Evolutionary conservation across 176 grass and related monocot genomes (phyloP), one percentile per base, ranked within the genome.

Genomic region (Raddia distichophylla): DNA sequence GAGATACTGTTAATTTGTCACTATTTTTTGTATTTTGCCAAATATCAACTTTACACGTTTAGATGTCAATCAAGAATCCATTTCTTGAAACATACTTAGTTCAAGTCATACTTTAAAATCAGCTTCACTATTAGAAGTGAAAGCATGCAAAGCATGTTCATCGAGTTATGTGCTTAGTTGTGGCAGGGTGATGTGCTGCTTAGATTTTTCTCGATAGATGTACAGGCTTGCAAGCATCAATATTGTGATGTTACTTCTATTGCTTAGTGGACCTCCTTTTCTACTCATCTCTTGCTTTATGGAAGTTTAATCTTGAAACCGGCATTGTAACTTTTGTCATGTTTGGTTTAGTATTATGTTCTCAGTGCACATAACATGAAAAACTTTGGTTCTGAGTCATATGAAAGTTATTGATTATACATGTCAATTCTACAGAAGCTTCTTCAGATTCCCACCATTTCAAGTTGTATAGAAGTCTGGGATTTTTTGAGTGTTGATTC

Each of bases 381-480:
- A 65, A 77, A 32, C n/a, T 61, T 20, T 44, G 2, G 4, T 65
- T 33, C 64, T 6, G 22, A 16, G 49, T 64, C 18, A 47, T 34
- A 59, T 55, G 10, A 7, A 78, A 64, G 69, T 18, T 79, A 33
- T 76, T 57, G 67, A 10, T 74, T 79, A 33, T 76, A 62, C 72
- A 10, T 74, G 59, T 85, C 81, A 15, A 81, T 69, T 75, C 51
- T 77, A 60, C 93, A 99, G 97, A 99, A 92, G 40, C 93, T 99
- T 88, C 97, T 99, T 88, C 89, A 96, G 77, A 95, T 96, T 85
- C 93, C 93, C 62, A 90, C 87, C 52, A 65, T 99, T 84, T 99
- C 97, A 83, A 83, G 91, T 67, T 99, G 91, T 82, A 96, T 99
- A 86, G 97, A 99, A 87, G 97, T 99, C 67, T 99, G 91, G 97